A percentile compares a stretch with the other conserved stretches of the same genome.
phyloP scores from a whole-genome alignment of 179 eudicot species.

The Beta corolliflora region DNA sequence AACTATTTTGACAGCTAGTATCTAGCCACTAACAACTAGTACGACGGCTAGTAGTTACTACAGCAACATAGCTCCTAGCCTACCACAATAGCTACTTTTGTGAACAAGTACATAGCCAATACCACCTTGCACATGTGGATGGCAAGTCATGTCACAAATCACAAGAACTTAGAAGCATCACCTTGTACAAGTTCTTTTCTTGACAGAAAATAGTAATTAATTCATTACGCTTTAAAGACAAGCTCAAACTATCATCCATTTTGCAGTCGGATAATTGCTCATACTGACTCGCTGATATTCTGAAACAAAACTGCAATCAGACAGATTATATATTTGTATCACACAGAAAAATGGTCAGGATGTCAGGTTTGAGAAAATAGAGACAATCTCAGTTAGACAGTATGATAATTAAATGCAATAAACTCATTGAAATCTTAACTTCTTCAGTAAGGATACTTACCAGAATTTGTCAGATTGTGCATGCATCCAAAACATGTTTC shows the following conservation, averaged over 20 bases:
- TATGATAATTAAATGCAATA: not conserved
- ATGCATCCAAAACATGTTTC: slow-evolving; percentile 85
- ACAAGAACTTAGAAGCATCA: not conserved
- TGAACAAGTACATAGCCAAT: not conserved
- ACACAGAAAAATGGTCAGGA: not conserved
- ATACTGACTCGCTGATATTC: not conserved
- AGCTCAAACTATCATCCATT: not conserved
- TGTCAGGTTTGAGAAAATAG: not conserved
- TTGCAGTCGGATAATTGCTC: not conserved
- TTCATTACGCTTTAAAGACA: not conserved
- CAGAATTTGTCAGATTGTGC: slow-evolving; percentile 63
- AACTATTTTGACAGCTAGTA: not conserved
- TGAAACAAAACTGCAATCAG: slow-evolving; percentile 1
- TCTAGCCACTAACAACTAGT: not conserved
- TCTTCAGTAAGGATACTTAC: slow-evolving; percentile 37
- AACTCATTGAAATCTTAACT: not conserved
- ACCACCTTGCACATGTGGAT: not conserved
- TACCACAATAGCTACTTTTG: not conserved
- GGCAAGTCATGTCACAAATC: not conserved
- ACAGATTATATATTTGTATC: not conserved
- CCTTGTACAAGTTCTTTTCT: not conserved
- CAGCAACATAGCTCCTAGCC: not conserved
- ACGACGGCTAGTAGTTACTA: no score
- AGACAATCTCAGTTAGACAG: not conserved
- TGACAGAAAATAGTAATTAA: not conserved